These are phyloP conservation scores for Tricholoma hemisulphureum DNA, from an alignment of 768 basidiomycete species.

Conservation along the genomic window DNA sequence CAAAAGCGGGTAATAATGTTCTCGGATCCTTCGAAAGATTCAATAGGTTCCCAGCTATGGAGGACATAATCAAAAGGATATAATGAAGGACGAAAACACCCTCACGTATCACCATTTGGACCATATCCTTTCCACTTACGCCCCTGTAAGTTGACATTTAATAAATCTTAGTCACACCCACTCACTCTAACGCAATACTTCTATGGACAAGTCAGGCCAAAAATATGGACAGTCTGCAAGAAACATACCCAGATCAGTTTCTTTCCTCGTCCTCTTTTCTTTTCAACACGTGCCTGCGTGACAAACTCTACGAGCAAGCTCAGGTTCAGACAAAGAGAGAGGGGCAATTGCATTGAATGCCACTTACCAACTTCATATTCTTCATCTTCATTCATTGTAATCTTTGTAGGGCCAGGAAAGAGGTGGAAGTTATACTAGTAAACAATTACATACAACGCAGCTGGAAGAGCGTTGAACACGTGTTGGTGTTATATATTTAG, in stretches of 20 bases:
- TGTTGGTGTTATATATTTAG: background rate
- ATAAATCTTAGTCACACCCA: slow-evolving; percentile 3
- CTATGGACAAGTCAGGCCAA: slow-evolving; percentile 31
- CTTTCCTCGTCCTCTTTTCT: slow-evolving; percentile 39
- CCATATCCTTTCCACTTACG: slow-evolving; percentile 62
- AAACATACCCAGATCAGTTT: slow-evolving; percentile 51
- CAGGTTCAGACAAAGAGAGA: background rate
- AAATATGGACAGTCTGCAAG: slow-evolving; percentile 4
- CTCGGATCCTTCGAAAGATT: slow-evolving; percentile 58
- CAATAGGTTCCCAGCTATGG: slow-evolving; percentile 64
- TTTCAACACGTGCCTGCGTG: slow-evolving; percentile 49
- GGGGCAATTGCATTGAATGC: background rate
- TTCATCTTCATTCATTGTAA: slow-evolving; percentile 38
- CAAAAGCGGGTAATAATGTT: slow-evolving; percentile 53
- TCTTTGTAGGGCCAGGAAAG: background rate
- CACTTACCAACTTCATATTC: slow-evolving; percentile 72
- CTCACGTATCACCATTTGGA: slow-evolving; percentile 57
- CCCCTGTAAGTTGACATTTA: slow-evolving; percentile 2
- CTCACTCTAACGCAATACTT: slow-evolving; percentile 60
- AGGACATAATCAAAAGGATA: slow-evolving; percentile 6
- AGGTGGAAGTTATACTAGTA: background rate
- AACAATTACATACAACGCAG: background rate
- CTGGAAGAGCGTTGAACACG: too few relatives aligned
- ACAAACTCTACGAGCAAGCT: slow-evolving; percentile 45
- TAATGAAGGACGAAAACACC: slow-evolving; percentile 5